phyloP scores from a whole-genome alignment of 768 basidiomycete species.

The Boletus eberwhitei region DNA sequence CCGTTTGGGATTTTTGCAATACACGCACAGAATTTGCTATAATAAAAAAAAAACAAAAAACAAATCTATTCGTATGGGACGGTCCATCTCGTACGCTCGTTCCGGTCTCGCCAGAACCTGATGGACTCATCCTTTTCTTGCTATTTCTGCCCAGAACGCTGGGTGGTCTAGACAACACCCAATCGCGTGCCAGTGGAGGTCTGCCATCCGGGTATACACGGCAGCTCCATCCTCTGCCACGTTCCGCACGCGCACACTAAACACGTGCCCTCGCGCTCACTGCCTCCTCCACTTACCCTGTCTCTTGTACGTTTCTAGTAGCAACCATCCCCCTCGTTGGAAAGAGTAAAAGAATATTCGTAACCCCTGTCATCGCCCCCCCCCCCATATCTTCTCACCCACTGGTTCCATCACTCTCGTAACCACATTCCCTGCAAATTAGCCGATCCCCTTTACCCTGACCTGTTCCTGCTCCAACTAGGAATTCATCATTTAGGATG shows the following conservation, averaged over 20 bases:
- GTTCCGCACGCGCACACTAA: not conserved
- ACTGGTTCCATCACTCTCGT: conserved; percentile 5
- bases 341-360: not conserved
- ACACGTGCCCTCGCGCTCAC: not conserved
- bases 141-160: conserved; percentile 8
- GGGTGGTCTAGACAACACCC: not conserved
- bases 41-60: conserved; percentile 15
- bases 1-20: conserved; percentile 22
- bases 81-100: conserved; percentile 16
- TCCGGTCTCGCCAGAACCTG: conserved; percentile 16
- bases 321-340: not conserved
- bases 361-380: not conserved
- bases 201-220: conserved; percentile 20
- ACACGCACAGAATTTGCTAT: conserved; percentile 11
- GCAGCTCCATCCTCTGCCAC: conserved; percentile 1
- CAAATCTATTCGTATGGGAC: conserved; percentile 6
- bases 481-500: conserved; percentile 5
- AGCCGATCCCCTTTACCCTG: conserved; percentile 28
- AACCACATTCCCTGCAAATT: conserved; percentile 6
- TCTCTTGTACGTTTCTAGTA: not conserved
- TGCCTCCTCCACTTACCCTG: no score
- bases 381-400: conserved; percentile 5
- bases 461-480: conserved; percentile 19
- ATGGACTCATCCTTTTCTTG: conserved; percentile 11
- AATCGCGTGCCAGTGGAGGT: conserved; percentile 21